Conservation (phyloP, 805 yeast genomes). For the Cyberlindnera saturnus region DNA sequence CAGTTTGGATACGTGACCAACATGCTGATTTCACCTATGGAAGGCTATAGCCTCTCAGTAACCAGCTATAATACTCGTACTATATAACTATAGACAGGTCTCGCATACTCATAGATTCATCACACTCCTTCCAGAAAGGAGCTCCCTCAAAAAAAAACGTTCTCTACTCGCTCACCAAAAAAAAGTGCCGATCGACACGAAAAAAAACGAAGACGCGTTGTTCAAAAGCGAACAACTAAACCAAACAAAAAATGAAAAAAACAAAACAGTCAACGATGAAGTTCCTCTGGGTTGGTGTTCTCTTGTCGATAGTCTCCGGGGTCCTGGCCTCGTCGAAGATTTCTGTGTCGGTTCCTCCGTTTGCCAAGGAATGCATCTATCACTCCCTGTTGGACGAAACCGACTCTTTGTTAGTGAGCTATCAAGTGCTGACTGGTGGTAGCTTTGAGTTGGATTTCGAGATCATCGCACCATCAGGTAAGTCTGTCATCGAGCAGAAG, state of each 20-base stretch:
- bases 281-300: constrained; percentile 5
- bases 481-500: constrained; percentile 40
- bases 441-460: constrained; percentile 61
- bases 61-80: no score
- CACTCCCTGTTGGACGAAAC: constrained; percentile 30
- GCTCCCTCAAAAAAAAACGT: no score
- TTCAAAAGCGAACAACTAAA: no score
- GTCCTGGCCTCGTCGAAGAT: constrained; percentile 17
- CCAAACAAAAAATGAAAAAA: no score
- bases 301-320: constrained; percentile 1
- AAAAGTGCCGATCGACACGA: no score
- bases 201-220: no score
- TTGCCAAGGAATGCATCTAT: constrained; percentile 39
- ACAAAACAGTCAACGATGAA: background rate
- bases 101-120: no score
- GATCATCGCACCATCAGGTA: constrained; percentile 49
- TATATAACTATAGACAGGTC: no score
- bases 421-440: constrained; percentile 56
- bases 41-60: no score
- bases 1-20: no score
- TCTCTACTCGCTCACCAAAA: no score
- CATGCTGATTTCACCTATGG: no score
- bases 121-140: background rate
- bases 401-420: constrained; percentile 34
- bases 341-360: constrained; percentile 25